Base-by-base conservation (phyloP, 2,329 filamentous ascomycete species). In the Leptographium procerum region DNA sequence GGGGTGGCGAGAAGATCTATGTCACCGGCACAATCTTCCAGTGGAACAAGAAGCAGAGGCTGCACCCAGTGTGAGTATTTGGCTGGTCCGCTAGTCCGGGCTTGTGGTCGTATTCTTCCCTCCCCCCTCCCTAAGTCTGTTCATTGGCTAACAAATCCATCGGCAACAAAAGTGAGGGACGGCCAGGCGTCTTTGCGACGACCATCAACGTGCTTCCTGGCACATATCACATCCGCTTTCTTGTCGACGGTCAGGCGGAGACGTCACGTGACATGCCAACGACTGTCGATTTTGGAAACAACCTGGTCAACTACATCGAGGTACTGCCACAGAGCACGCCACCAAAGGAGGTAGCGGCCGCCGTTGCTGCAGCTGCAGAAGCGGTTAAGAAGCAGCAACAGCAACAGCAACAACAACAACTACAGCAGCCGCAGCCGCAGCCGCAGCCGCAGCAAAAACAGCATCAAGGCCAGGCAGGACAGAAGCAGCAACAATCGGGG, bases 241-340 rank as follows among this genome's bases (percentile, higher is more conserved):
- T 99, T 64, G 91, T 96, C 55, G 92, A 97, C 73, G 89, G 88
- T 60, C 86, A 92, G 67, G 96, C 96, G 90, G 83, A 87, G 69
- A 94, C 91, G 16, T 94, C 90, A 19, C 85, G 88, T 61, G 84
- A 88, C 63, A 78, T 96, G 58, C 92, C 94, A 16, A 97, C 94
- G 0, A 95, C 94, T 1, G 94, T 99, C 60, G 94, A 99, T 71
- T 96, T 95, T 70, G 95, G 91, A 63, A 97, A 97, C 74, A 95
- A 96, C 69, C 79, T 99, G 22, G 92, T 99, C 72, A 99, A 99
- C 73, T 99, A 97, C 70, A 89, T 99, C 68, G 94, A 99, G 75
- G 88, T 97, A 62, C 89, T 82, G 66, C 84, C 89, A 40, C 86
- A 91, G 58, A 87, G 91, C 67, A 72, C 85, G 33, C 76, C 77